These are phyloP conservation scores for Colletotrichum australisinense DNA, from an alignment of 2,329 filamentous ascomycete genomes.

Conservation along the genomic window DNA sequence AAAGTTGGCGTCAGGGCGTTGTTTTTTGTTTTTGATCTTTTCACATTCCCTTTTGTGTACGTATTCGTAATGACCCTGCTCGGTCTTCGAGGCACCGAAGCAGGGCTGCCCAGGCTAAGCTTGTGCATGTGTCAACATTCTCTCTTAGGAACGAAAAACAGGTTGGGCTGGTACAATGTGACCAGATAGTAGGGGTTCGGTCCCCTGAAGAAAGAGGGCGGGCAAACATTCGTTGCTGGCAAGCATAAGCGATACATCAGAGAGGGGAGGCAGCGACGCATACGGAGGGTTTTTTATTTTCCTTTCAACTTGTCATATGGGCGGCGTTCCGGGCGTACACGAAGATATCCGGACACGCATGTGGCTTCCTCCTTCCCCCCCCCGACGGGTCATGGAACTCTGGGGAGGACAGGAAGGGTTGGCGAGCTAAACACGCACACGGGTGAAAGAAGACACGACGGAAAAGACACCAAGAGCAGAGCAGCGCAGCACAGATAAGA, in stretches of 20 bases:
- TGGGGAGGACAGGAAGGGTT: background rate
- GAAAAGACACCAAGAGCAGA: background rate
- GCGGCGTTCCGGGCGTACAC: slow-evolving; percentile 34
- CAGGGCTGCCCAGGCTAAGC: background rate
- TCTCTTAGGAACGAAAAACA: background rate
- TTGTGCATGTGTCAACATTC: background rate
- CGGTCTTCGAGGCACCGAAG: background rate
- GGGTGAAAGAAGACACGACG: background rate
- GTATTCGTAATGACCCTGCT: slow-evolving; percentile 2
- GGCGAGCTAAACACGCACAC: background rate
- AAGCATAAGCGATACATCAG: background rate
- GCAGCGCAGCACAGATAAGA: background rate
- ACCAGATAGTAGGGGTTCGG: background rate
- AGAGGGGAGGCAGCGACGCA: background rate
- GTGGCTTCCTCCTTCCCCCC: background rate
- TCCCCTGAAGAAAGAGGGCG: background rate
- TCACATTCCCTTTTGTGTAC: background rate
- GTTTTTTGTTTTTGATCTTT: background rate
- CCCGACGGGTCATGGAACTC: background rate
- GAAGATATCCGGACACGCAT: slow-evolving; percentile 18
- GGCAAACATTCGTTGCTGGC: background rate
- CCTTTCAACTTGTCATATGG: background rate
- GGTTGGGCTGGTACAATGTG: background rate
- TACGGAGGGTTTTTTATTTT: background rate
- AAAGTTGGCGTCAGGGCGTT: slow-evolving; percentile 32